Conservation (phyloP, 2,329 filamentous ascomycete genomes). For the Drechmeria coniospora region DNA sequence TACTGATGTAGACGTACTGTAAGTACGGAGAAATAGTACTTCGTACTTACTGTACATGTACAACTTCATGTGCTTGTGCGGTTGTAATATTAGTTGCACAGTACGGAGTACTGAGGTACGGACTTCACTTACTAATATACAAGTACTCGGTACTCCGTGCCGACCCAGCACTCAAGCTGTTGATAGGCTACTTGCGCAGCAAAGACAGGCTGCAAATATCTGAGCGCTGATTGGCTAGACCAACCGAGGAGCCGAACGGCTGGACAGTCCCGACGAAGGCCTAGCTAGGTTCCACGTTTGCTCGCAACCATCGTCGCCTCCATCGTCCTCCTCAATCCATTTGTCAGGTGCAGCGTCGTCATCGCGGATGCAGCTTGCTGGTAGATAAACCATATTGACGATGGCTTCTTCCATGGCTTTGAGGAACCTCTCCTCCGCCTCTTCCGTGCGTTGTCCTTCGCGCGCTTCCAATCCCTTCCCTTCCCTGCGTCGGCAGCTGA, state of each 20-base stretch:
- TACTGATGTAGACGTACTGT: no score
- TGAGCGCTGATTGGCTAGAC: conserved; percentile 16
- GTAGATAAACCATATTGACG: conserved; percentile 16
- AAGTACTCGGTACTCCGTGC: no score
- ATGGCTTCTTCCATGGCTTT: conserved; percentile 51
- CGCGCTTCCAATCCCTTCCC: conserved; percentile 5
- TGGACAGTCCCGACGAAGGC: conserved; percentile 6
- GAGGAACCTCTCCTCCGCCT: conserved; percentile 41
- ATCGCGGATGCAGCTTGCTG: conserved; percentile 17
- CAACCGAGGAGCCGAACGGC: conserved; percentile 20
- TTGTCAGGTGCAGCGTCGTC: conserved; percentile 2
- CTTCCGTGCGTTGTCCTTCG: conserved; percentile 32
- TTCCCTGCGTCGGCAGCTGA: neutral
- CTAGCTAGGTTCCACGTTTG: neutral
- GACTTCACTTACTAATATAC: no score
- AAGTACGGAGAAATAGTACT: no score
- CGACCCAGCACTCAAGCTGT: no score
- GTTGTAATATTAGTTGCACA: no score
- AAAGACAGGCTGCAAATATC: conserved; percentile 7
- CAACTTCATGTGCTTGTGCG: no score
- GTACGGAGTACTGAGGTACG: no score
- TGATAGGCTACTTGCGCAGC: conserved; percentile 1
- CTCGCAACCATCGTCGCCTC: neutral
- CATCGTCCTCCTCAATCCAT: neutral
- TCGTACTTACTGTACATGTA: no score